Percentiles rank a stretch among this genome's conserved stretches.
Evolutionary conservation across 78 protist species (phyloP).

Genomic region (Speleostelium caveatum): DNA sequence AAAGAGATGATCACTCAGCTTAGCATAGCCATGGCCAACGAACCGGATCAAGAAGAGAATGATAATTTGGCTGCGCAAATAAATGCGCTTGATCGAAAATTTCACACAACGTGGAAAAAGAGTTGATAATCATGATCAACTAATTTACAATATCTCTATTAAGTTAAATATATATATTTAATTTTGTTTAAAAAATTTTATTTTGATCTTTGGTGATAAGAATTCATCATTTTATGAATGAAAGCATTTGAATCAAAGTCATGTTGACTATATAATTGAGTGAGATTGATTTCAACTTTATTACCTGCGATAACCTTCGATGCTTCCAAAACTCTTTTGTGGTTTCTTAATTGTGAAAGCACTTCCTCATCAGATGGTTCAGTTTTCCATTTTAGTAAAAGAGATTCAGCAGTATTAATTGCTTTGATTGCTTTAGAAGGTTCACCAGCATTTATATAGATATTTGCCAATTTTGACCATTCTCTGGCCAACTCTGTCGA

Average conservation of each 20-base stretch:
- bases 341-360: constrained; percentile 14
- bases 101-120: no score
- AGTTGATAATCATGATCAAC: no score
- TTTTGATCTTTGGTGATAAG: constrained; percentile 24
- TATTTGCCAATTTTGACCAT: constrained; percentile 38
- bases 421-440: constrained; percentile 36
- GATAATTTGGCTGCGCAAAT: no score
- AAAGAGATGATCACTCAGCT: no score
- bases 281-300: constrained; percentile 49
- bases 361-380: constrained; percentile 54
- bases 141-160: no score
- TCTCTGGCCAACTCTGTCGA: constrained; percentile 40
- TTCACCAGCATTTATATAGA: constrained; percentile 52
- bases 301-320: constrained; percentile 34
- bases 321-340: constrained; percentile 45
- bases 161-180: no score
- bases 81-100: no score
- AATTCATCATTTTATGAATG: constrained; percentile 8
- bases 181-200: no score
- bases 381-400: constrained; percentile 40
- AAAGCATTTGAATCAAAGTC: constrained; percentile 35
- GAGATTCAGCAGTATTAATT: constrained; percentile 15
- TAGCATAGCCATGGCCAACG: no score
- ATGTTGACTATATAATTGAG: constrained; percentile 20
- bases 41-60: no score